Base-by-base conservation (phyloP, 179 eudicot species). In the Pouteria campechiana region DNA sequence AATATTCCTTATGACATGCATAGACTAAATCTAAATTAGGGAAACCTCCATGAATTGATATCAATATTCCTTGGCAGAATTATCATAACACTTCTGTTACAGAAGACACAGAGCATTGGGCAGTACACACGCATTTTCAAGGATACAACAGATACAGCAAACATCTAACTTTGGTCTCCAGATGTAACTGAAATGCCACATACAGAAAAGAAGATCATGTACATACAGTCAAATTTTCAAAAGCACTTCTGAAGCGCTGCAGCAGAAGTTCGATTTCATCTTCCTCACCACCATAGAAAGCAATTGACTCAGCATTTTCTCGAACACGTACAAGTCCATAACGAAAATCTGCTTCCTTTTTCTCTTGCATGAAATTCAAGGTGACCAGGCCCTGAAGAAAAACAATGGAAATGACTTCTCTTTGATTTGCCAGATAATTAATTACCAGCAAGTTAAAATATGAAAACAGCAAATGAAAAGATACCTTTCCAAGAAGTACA, bases 241-340 rank as follows among this genome's bases (percentile, higher is more conserved):
- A 86, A 49, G 98, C 95, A 44, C 82, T 86, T 63, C 75, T 74
- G 80, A 90, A 90, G 44, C 98, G 70, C 58, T 74, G 81, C 48
- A 90, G 72, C 38, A 90, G 73, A 52, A 90, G 65, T 70, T 79
- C 86, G 71, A 72, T 55, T 67, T 90, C 98, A 58, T 82, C 86
- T 60, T 76, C 90, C 73, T 90, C 98, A 11, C 98, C 98, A 20
- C 83, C 83, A 46, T 90, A 90, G 56, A 86, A 90, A 62, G 95
- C 98, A 68, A 90, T 90, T 28, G 98, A 90, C 71, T 90, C 98
- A 35, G 98, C 95, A 74, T 90, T 90, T 70, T 90, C 98, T 61
- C 98, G 72, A 33, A 90, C 73, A 38, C 98, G 98, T n/a, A 90
- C 98, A 50, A 90, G 86, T 28, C 98, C 98, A 68, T 86, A 90